Base-by-base conservation (phyloP, 139 green algal species). In the Gonium pectorale region DNA sequence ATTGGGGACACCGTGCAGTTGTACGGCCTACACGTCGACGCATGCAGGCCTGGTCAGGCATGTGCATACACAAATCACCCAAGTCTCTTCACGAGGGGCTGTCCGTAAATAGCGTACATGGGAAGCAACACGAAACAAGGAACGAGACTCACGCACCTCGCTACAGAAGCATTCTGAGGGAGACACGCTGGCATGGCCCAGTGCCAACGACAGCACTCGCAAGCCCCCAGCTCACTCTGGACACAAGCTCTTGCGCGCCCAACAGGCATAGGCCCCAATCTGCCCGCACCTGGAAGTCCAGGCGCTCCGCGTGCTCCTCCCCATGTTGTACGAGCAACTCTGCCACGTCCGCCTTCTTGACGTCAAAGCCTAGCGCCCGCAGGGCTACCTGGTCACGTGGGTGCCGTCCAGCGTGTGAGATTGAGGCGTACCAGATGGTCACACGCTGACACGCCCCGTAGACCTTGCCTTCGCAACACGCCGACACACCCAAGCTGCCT, bases 301-400 rank as follows among this genome's bases (percentile, higher is more conserved):
- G 63, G 2, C 70, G 80, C 24, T 86, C 82, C 1, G 49, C 35
- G 31, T 84, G 49, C 27, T 91, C 86, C 15, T 90, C 88, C 8
- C 84, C 87, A 44, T 89, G 84, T 41, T 71, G 73, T 3, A 56
- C 44, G 24, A 93, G 84, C 46, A 90, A 54, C 26, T 86, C 72
- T 5, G 37, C 4, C 7, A 93, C 90, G 35, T 93, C 90, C 19
- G 85, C 68, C n/a, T 92, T 93, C 49, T 90, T 89, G 0, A 89
- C 86, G n/a, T 69, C 78, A 43, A 93, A 93, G 26, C 90, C 90
- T 33, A 93, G 69, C 1, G 90, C 90, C n/a, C 86, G 66, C 11
- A 93, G 56, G 0, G 90, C 87, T 41, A 90, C 87, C 87, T 91
- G 41, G 24, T 26, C 9, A 40, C 13, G 49, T 26, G 49, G 49